A percentile compares a stretch with the other conserved stretches of the same genome.
Conservation (phyloP, 1,139 yeast genomes). For the Saccharomyces uvarum region DNA sequence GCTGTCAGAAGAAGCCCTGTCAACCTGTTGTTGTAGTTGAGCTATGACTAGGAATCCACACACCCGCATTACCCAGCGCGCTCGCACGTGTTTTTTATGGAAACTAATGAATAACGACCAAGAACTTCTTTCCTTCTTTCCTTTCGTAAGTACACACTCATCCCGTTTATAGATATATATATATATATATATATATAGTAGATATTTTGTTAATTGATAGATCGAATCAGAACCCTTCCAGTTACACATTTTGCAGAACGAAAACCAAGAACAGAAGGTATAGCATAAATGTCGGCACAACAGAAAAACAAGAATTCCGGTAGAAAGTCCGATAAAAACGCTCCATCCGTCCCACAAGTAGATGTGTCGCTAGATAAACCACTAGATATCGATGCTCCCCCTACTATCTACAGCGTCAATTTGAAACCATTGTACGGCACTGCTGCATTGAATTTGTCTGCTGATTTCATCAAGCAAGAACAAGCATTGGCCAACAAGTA, state of each 20-base stretch:
- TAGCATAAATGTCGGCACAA: neutral
- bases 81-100: neutral
- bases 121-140: neutral
- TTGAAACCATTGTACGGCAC: slow-evolving; percentile 52
- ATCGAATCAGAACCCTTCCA: neutral
- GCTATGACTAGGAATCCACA: neutral
- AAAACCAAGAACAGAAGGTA: neutral
- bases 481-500: slow-evolving; percentile 45
- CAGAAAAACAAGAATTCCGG: neutral
- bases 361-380: slow-evolving; percentile 48
- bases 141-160: neutral
- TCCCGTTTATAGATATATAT: neutral
- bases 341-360: slow-evolving; percentile 32
- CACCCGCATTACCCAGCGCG: slow-evolving; percentile 1
- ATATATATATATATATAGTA: neutral
- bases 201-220: neutral
- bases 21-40: slow-evolving; percentile 1
- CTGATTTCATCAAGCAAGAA: slow-evolving; percentile 54
- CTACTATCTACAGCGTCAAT: slow-evolving; percentile 41
- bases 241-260: neutral
- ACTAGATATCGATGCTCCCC: slow-evolving; percentile 41
- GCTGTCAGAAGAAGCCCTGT: neutral
- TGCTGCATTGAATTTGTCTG: slow-evolving; percentile 54
- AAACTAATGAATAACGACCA: neutral
- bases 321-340: neutral